These are phyloP conservation scores for Skeletonema costatum DNA, from an alignment of 108 stramenopile genomes.

Conservation along the genomic window DNA sequence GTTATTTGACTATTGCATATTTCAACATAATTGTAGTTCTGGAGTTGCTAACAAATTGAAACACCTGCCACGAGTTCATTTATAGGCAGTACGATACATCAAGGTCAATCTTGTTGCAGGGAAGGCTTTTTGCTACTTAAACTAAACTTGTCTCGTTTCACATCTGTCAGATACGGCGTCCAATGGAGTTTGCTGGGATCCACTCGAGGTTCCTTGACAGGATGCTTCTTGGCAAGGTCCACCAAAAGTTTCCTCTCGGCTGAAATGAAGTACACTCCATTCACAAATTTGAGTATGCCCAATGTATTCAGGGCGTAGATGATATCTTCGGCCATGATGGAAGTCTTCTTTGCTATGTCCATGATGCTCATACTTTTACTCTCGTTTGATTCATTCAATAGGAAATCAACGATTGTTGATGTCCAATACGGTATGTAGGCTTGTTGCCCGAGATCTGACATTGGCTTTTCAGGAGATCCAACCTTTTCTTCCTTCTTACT, in stretches of 20 bases:
- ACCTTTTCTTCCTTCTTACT: conserved; percentile 96
- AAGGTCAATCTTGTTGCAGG: background rate
- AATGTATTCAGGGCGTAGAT: conserved; percentile 92
- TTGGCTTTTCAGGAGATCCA: conserved; percentile 99
- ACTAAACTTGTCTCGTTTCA: conserved; percentile 97
- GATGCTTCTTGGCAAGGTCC: conserved; percentile 89
- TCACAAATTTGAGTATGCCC: conserved; percentile 90
- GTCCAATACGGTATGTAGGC: conserved; percentile 96
- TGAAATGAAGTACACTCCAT: conserved; percentile 90
- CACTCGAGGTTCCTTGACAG: conserved; percentile 92
- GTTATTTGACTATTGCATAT: no score
- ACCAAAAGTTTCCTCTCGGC: conserved; percentile 76
- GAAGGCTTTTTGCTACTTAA: conserved; percentile 92
- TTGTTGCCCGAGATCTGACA: conserved; percentile 97
- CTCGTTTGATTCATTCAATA: conserved; percentile 68
- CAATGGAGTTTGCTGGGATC: conserved; percentile 94
- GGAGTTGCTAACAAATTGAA: no score
- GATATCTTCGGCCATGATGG: conserved; percentile 98
- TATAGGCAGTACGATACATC: no score
- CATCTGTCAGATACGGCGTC: conserved; percentile 94
- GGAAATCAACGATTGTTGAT: conserved; percentile 85
- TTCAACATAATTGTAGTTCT: no score
- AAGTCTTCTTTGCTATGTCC: conserved; percentile 93
- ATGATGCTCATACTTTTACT: conserved; percentile 77
- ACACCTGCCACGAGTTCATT: no score